phyloP scores from a whole-genome alignment of 306 rosid species.

The Glycine latifolia region DNA sequence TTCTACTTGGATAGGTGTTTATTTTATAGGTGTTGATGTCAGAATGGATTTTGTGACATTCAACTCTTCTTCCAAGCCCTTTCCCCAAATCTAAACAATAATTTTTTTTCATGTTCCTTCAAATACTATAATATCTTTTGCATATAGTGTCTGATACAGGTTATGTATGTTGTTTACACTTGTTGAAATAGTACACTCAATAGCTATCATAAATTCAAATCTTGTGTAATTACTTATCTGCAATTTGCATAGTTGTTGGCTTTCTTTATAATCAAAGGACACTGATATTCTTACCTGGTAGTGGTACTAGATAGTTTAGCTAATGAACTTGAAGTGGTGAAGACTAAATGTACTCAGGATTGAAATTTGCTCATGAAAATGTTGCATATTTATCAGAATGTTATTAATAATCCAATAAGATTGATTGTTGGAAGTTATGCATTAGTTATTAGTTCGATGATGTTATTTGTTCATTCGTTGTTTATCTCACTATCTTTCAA shows the following conservation, averaged over 20 bases:
- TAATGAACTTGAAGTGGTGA: slow-evolving; percentile 19
- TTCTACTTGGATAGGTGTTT: too few relatives aligned
- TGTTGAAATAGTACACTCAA: slow-evolving; percentile 36
- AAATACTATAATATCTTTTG: slow-evolving; percentile 61
- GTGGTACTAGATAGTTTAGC: slow-evolving; percentile 22
- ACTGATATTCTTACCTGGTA: slow-evolving; percentile 22
- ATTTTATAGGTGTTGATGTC: slow-evolving; percentile 66
- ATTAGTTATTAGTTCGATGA: not conserved
- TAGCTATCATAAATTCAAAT: slow-evolving; percentile 14
- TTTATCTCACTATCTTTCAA: not conserved
- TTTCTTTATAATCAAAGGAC: slow-evolving; percentile 24
- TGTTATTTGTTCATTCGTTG: not conserved
- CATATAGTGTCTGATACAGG: slow-evolving; percentile 53
- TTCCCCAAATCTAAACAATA: slow-evolving; percentile 29
- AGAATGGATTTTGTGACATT: slow-evolving; percentile 60
- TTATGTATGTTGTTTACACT: slow-evolving; percentile 49
- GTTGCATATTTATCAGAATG: slow-evolving; percentile 33
- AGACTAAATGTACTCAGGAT: not conserved
- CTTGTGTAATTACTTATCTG: slow-evolving; percentile 27
- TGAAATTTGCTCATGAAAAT: slow-evolving; percentile 14
- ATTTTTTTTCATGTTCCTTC: slow-evolving; percentile 36
- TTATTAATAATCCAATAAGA: slow-evolving; percentile 10
- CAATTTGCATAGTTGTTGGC: slow-evolving; percentile 25
- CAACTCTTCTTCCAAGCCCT: slow-evolving; percentile 36
- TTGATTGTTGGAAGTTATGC: slow-evolving; percentile 33